A percentile compares a stretch with the other conserved stretches of the same genome.
Evolutionary conservation across 2,329 filamentous ascomycete genomes (phyloP).

Genomic region (Diaporthe capsici): DNA sequence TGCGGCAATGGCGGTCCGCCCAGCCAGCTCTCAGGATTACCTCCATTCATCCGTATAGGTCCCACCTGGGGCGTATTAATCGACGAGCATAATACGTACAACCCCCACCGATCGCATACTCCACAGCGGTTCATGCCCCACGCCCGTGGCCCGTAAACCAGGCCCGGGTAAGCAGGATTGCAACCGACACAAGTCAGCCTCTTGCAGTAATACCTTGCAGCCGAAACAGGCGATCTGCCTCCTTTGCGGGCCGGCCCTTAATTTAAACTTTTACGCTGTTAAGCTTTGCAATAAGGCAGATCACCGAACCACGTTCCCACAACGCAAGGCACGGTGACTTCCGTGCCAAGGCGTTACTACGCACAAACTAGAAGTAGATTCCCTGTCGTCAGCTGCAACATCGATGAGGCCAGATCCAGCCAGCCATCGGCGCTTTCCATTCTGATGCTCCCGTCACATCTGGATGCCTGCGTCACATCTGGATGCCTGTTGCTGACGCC

Average conservation of each 20-base stretch:
- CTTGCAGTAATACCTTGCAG: not conserved
- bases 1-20: slow-evolving; percentile 16
- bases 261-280: slow-evolving; percentile 2
- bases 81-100: not conserved
- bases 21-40: not conserved
- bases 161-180: not conserved
- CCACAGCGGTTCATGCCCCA: not conserved
- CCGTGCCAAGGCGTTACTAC: not conserved
- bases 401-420: not conserved
- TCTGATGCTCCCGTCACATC: not conserved
- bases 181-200: slow-evolving; percentile 4
- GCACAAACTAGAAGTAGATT: not conserved
- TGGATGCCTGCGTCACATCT: not conserved
- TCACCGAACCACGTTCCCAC: not conserved
- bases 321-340: not conserved
- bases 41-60: not conserved
- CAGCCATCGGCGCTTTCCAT: not conserved
- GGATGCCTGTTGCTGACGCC: not conserved
- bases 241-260: slow-evolving; percentile 7
- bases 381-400: not conserved
- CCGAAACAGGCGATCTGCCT: slow-evolving; percentile 6
- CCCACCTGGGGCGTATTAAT: not conserved
- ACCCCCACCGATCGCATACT: not conserved
- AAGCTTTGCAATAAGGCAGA: slow-evolving; percentile 20
- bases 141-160: not conserved